Evolutionary conservation across 2,329 filamentous ascomycete genomes (phyloP).

Genomic region (Trichoderma sp.): DNA sequence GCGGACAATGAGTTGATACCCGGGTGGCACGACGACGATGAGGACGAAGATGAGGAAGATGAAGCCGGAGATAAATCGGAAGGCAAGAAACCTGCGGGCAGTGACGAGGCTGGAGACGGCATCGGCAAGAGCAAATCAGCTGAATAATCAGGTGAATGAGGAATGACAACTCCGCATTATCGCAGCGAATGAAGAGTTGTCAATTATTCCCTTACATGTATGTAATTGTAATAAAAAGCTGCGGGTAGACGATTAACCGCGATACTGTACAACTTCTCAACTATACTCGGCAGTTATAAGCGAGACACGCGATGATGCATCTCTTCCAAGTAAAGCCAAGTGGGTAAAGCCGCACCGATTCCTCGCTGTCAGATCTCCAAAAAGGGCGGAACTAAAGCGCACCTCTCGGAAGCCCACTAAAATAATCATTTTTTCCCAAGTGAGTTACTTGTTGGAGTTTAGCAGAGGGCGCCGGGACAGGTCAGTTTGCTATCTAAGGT

Average conservation of each 20-base stretch:
- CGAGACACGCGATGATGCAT: neutral
- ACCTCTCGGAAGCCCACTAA: neutral
- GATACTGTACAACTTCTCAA: neutral
- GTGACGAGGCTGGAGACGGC: neutral
- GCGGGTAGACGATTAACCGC: constrained; percentile 6
- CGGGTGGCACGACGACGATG: constrained; percentile 40
- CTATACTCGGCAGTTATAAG: neutral
- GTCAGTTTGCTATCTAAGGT: neutral
- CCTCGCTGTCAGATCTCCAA: neutral
- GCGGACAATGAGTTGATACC: constrained; percentile 49
- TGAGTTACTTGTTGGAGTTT: neutral
- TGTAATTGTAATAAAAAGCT: neutral
- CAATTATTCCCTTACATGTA: neutral
- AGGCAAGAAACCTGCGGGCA: neutral
- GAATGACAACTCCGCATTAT: neutral
- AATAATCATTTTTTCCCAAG: neutral
- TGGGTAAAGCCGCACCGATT: neutral
- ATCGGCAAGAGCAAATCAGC: neutral
- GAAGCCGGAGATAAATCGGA: neutral
- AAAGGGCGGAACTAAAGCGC: neutral
- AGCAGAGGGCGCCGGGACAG: neutral
- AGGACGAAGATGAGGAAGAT: neutral
- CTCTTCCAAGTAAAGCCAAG: neutral
- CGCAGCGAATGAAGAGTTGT: neutral
- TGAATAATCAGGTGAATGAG: neutral